Base-by-base conservation (phyloP, 768 basidiomycete genomes). In the Amyloporia xantha region DNA sequence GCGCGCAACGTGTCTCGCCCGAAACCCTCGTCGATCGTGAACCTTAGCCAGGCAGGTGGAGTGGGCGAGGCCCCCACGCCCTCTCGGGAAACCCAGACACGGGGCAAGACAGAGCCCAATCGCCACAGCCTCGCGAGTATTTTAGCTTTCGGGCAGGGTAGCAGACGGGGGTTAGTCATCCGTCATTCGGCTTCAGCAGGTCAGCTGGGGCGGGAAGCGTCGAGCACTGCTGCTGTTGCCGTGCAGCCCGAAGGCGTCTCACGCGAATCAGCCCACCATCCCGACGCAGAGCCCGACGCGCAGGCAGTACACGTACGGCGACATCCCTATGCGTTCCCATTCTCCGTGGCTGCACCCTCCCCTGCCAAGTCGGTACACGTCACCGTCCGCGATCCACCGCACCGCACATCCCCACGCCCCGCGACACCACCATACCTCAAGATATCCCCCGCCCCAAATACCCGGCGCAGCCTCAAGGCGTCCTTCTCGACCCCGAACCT, bases 401-500 rank as follows among this genome's bases (percentile, higher is more conserved):
- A 49, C 17, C 44, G 40, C 42, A 26, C 41, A 2, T 56, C 52
- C 2, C 41, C 48, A 21, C 53, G 52, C 51, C 60, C 54, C 42
- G 59, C 59, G 40, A 53, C 51, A n/a, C 54, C 57, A 62, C 44
- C 63, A 59, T 52, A 58, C 56, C 53, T 17, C 19, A 50, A 50
- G 51, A 41, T 50, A 2, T 38, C 52, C 9, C 43, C 54, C 66
- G 65, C 21, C 61, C 49, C 49, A 50, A 15, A 37, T 41, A 11
- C 47, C 36, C 7, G 44, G 30, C 39, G 40, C 28, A 36, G 15
- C 41, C 46, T 86, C 41, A 79, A 79, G 59, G 71, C 67, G 15
- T 82, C 82, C 17, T 67, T 74, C 6, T 89, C 86, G 1, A 80
- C 83, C 3, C 86, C 86, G 6, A 77, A 89, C 59, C 66, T 90